Evolutionary conservation across 2,329 filamentous ascomycete genomes (phyloP).

Genomic region (Cryphonectria japonica): DNA sequence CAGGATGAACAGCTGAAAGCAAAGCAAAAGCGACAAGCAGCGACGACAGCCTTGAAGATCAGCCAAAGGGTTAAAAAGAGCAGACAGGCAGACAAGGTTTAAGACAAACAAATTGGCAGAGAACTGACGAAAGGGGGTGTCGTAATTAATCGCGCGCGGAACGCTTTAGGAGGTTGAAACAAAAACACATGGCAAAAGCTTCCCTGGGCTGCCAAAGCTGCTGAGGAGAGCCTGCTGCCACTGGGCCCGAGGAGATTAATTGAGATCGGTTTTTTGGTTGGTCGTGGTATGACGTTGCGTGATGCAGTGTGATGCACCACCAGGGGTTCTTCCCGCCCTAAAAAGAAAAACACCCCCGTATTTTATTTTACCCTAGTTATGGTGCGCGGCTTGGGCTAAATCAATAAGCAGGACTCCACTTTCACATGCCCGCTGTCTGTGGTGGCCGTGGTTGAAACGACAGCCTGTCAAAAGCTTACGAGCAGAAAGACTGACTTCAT

Average conservation of each 20-base stretch:
- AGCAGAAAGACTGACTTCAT: not conserved
- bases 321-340: not conserved
- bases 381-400: no score
- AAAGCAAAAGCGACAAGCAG: not conserved
- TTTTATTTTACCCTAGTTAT: not conserved
- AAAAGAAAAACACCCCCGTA: not conserved
- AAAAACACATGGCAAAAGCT: not conserved
- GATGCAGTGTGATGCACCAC: not conserved
- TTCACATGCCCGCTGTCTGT: constrained; percentile 21
- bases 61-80: not conserved
- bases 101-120: not conserved
- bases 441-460: not conserved
- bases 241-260: not conserved
- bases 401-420: constrained; percentile 14
- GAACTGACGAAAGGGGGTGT: not conserved
- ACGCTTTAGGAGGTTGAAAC: no score
- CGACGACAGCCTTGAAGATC: not conserved
- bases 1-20: not conserved
- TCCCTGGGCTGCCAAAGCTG: not conserved
- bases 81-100: not conserved
- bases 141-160: no score
- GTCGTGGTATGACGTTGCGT: constrained; percentile 11
- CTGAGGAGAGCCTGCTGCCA: not conserved
- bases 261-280: not conserved
- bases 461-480: not conserved